These are phyloP conservation scores for Arabidopsis lyrata DNA, from an alignment of 441 rosid genomes.

Conservation along the genomic window DNA sequence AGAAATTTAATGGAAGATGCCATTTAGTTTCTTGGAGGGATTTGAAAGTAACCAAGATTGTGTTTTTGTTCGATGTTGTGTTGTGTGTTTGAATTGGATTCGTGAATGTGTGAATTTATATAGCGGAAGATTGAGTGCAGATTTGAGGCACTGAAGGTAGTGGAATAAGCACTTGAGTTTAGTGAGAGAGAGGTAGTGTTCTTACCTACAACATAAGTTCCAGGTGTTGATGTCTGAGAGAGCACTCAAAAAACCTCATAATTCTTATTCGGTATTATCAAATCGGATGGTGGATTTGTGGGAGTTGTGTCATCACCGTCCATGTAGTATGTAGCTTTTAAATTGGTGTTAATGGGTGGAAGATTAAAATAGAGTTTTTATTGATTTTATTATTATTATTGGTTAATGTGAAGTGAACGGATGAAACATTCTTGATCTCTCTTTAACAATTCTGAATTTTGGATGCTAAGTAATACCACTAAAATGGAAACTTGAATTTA, in stretches of 20 bases:
- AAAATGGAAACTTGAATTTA: not conserved
- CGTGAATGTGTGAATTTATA: constrained; percentile 22
- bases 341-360: not conserved
- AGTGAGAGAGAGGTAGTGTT: constrained; percentile 37
- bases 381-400: not conserved
- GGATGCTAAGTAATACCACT: not conserved
- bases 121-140: not conserved
- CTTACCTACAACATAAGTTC: constrained; percentile 41
- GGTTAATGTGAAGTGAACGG: not conserved
- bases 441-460: not conserved
- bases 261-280: constrained; percentile 1
- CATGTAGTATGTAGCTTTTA: constrained; percentile 6
- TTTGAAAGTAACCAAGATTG: not conserved
- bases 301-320: constrained; percentile 44
- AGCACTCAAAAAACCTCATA: constrained; percentile 12
- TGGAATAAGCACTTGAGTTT: constrained; percentile 44
- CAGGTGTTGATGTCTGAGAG: constrained; percentile 37
- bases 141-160: constrained; percentile 26
- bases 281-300: constrained; percentile 35
- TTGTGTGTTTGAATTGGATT: constrained; percentile 6
- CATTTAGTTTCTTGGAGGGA: constrained; percentile 10
- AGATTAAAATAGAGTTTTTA: not conserved
- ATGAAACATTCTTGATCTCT: not conserved
- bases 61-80: constrained; percentile 5
- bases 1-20: constrained; percentile 30